Percentiles rank a stretch among this genome's conserved stretches.
phyloP scores from a whole-genome alignment of 2,329 filamentous ascomycete species.

The Penicillium sp. region DNA sequence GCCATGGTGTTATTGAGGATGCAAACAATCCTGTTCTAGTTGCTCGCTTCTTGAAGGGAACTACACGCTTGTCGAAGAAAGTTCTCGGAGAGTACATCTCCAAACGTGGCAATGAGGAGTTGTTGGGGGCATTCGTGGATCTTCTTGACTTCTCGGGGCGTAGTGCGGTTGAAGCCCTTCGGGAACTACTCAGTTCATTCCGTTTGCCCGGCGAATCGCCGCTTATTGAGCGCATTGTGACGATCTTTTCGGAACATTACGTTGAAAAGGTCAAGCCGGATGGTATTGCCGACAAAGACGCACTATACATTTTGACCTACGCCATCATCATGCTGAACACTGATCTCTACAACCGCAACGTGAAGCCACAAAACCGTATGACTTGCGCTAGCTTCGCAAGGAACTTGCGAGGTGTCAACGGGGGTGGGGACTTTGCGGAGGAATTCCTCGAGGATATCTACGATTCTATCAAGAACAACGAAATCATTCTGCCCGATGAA shows the following conservation, averaged over 20 bases:
- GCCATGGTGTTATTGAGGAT: conserved; percentile 80
- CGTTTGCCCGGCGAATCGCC: conserved; percentile 89
- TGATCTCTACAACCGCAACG: conserved; percentile 91
- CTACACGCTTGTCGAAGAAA: conserved; percentile 84
- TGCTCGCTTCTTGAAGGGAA: conserved; percentile 84
- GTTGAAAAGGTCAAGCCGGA: conserved; percentile 67
- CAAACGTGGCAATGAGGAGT: conserved; percentile 82
- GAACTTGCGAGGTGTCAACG: conserved; percentile 89
- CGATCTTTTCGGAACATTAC: conserved; percentile 82
- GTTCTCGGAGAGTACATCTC: conserved; percentile 89
- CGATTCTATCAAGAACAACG: conserved; percentile 84
- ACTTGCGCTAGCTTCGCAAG: conserved; percentile 75
- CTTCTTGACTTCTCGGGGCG: conserved; percentile 86
- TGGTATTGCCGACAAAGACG: conserved; percentile 79
- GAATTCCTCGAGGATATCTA: conserved; percentile 86
- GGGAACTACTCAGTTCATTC: conserved; percentile 85
- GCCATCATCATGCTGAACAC: conserved; percentile 98
- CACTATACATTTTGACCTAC: conserved; percentile 87
- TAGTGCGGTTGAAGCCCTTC: conserved; percentile 84
- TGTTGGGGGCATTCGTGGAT: conserved; percentile 79
- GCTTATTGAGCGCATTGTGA: conserved; percentile 90
- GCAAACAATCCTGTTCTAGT: conserved; percentile 72
- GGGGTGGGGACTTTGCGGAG: conserved; percentile 75
- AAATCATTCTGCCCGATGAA: conserved; percentile 96
- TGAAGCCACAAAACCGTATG: conserved; percentile 77